Evolutionary conservation across 306 rosid species (phyloP), one percentile per base, ranked within the genome.

Genomic region (Medicago arabica): DNA sequence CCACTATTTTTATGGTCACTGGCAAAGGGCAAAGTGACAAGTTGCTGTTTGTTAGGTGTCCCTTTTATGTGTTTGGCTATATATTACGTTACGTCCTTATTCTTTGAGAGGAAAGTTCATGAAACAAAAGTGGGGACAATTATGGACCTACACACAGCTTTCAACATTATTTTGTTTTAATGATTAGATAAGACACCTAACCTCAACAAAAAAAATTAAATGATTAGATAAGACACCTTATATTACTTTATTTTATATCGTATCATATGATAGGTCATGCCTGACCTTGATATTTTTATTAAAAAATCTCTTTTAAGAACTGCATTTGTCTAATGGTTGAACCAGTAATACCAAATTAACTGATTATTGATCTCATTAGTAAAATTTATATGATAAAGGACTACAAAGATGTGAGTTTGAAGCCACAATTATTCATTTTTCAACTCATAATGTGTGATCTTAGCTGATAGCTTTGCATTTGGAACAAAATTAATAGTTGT

Each of bases 31-130:
- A 6, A 38, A 78, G 13, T 70, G 65, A 28, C 71, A 66, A 72
- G 66, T 77, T 21, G 85, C 79, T 38, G n/a, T 28, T 70, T 70
- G 78, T 55, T 86, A 64, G 66, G 76, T 75, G 16, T 23, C 21
- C 43, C 13, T 51, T 10, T 51, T 68, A 1, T 25, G 50, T 71
- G 51, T 53, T 71, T 71, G 50, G 75, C 50, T 28, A 28, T 23
- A 71, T 71, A 31, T 67, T 54, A 46, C 73, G 59, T 14, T 68
- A 68, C 43, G 59, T 47, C 50, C 11, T 18, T 18, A 28, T 67
- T 67, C 39, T 21, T 67, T 12, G 39, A 51, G 49, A 16, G 62
- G 63, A 51, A 70, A 16, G 50, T 53, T 53, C 51, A 53, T 71
- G 64, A 71, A 71, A 71, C 31, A 34, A 9, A 14, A 53, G 64